Conservation (phyloP, 169 alveolate genomes). For the Babesia microti region DNA sequence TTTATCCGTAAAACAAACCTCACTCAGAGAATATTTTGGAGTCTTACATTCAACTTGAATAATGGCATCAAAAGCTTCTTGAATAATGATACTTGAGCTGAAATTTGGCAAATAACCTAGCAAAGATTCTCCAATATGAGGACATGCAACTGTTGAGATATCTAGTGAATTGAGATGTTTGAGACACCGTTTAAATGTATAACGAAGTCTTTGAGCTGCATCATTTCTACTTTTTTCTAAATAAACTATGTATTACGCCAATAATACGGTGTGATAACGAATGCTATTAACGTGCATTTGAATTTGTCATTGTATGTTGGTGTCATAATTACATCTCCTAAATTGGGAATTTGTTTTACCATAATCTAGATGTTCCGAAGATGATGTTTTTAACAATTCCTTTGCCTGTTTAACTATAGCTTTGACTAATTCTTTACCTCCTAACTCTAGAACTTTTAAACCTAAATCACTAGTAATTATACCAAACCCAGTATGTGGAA, state of each 20-base stretch:
- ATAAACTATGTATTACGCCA: constrained; percentile 14
- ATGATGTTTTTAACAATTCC: too few species aligned
- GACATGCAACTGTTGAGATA: constrained; percentile 17
- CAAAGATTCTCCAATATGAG: constrained; percentile 30
- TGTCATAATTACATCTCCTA: constrained; percentile 44
- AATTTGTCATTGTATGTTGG: constrained; percentile 34
- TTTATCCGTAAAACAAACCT: constrained; percentile 23
- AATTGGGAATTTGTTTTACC: constrained; percentile 1
- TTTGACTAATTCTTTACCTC: constrained; percentile 30
- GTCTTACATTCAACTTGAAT: constrained; percentile 21
- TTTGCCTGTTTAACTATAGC: constrained; percentile 41
- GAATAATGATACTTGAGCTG: constrained; percentile 20
- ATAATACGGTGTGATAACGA: constrained; percentile 35
- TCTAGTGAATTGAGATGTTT: constrained; percentile 16
- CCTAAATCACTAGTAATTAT: constrained; percentile 1
- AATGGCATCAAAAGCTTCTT: constrained; percentile 38
- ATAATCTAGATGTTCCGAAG: constrained; percentile 29
- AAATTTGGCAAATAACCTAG: constrained; percentile 22
- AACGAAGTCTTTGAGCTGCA: constrained; percentile 30
- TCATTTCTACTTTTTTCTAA: constrained; percentile 32
- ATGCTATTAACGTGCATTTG: constrained; percentile 30
- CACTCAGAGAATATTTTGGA: constrained; percentile 16
- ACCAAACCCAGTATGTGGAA: constrained; percentile 45
- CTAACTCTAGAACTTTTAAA: constrained; percentile 24
- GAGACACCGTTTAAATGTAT: constrained; percentile 21